These are phyloP conservation scores for Solanum etuberosum DNA, from an alignment of 257 asterid genomes.

Conservation along the genomic window DNA sequence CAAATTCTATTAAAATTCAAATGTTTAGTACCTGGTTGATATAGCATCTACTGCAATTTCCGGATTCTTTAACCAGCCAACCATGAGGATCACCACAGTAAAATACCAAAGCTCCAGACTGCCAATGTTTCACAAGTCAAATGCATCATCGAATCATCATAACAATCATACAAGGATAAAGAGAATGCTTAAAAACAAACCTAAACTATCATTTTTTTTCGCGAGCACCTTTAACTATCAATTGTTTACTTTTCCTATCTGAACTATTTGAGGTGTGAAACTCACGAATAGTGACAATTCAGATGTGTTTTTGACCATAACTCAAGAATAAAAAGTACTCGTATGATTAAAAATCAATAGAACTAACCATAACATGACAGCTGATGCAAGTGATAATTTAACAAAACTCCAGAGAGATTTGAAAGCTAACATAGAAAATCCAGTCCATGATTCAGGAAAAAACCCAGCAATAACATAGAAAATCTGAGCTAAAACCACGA, in stretches of 20 bases:
- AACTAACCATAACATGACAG: constrained; percentile 76
- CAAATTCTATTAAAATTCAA: background rate
- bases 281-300: background rate
- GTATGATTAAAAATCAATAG: background rate
- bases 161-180: background rate
- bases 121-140: constrained; percentile 5
- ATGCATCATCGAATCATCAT: background rate
- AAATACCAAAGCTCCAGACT: constrained; percentile 86
- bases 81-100: constrained; percentile 65
- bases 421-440: constrained; percentile 56
- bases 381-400: constrained; percentile 77
- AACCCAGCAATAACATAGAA: constrained; percentile 53
- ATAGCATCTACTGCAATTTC: constrained; percentile 69
- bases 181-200: background rate
- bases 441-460: constrained; percentile 79
- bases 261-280: background rate
- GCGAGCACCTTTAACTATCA: background rate
- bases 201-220: background rate
- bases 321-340: background rate
- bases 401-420: constrained; percentile 45
- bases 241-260: background rate
- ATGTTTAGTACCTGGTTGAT: constrained; percentile 52
- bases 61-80: constrained; percentile 69
- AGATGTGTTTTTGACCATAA: too few relatives aligned
- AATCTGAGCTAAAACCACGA: constrained; percentile 62